Evolutionary conservation across 78 protist genomes (phyloP).

Genomic region (Creolimax fragrantissima): DNA sequence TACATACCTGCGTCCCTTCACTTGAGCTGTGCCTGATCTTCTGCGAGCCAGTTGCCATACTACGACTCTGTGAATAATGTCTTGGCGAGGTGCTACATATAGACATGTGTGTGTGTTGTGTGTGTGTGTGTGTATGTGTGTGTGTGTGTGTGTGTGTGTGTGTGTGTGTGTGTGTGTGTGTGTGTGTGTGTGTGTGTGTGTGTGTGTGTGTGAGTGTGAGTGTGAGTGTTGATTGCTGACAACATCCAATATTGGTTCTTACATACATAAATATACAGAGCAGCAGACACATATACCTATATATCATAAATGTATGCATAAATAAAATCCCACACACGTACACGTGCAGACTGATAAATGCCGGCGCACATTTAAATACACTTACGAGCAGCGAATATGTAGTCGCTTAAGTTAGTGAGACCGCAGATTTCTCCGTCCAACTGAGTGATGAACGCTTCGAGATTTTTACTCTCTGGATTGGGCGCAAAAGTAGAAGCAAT

Average conservation of each 20-base stretch:
- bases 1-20: not conserved
- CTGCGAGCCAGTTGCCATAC: not conserved
- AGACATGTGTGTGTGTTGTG: not conserved
- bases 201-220: not conserved
- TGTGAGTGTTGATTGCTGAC: not conserved
- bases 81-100: not conserved
- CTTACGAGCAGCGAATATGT: no score
- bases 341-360: not conserved
- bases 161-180: not conserved
- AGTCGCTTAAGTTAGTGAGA: no score
- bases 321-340: not conserved
- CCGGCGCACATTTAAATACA: not conserved
- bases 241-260: not conserved
- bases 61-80: not conserved
- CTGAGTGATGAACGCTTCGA: not conserved
- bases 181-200: not conserved
- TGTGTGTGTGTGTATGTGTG: not conserved
- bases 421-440: not conserved
- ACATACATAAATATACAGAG: not conserved
- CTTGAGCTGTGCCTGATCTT: not conserved
- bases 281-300: not conserved
- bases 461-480: not conserved
- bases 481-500: no score
- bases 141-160: not conserved
- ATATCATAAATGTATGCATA: not conserved